Percentiles rank a stretch among this genome's conserved stretches.
Conservation (phyloP, 805 yeast species). For the Dipodascus geniculatus region DNA sequence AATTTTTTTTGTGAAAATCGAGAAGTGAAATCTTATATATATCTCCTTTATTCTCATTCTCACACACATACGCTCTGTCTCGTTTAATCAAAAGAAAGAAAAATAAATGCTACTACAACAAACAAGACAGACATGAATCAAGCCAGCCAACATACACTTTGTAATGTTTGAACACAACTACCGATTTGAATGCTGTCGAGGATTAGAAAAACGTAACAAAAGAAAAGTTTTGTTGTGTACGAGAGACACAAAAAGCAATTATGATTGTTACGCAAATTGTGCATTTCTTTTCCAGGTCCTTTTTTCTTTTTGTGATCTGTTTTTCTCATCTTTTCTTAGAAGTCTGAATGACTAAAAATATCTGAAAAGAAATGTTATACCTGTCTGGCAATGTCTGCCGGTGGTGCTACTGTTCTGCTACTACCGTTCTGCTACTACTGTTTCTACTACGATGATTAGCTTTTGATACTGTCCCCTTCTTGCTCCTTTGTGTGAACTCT, state of each 20-base stretch:
- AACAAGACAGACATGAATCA: neutral
- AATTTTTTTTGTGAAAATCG: neutral
- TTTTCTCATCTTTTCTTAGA: no score
- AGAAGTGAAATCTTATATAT: neutral
- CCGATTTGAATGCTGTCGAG: neutral
- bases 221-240: neutral
- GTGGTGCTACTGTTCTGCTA: no score
- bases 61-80: no score
- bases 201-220: neutral
- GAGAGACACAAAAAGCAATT: neutral
- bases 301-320: no score
- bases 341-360: no score
- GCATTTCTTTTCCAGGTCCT: neutral
- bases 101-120: neutral
- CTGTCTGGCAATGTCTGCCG: no score
- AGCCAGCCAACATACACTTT: neutral
- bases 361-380: no score
- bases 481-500: no score
- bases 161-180: neutral
- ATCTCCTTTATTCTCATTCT: neutral
- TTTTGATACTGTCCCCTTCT: no score
- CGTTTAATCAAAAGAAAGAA: no score
- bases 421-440: no score
- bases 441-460: neutral
- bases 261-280: neutral